Conservation (phyloP, 345 rosid species). For the Punica granatum region DNA sequence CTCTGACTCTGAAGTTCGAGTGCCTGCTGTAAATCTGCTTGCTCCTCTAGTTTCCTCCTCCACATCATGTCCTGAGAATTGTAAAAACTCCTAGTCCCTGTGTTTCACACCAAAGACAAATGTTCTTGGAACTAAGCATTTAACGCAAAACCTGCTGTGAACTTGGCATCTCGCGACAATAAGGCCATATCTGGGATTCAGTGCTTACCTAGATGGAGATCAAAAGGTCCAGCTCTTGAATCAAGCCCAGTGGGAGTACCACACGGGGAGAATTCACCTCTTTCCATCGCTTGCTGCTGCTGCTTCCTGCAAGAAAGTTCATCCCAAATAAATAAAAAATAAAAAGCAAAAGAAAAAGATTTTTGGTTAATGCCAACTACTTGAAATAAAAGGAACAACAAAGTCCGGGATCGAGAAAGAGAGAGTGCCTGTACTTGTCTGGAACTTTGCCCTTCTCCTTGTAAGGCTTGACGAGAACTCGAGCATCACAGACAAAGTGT, state of each 20-base stretch:
- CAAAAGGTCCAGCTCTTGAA: slow-evolving; percentile 53
- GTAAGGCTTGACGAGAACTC: slow-evolving; percentile 92
- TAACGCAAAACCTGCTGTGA: not conserved
- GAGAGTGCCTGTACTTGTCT: slow-evolving; percentile 66
- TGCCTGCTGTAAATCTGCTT: slow-evolving; percentile 58
- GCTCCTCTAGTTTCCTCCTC: slow-evolving; percentile 75
- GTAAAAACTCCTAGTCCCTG: slow-evolving; percentile 63
- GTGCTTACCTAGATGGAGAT: slow-evolving; percentile 42
- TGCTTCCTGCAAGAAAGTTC: slow-evolving; percentile 36
- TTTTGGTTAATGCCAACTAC: not conserved
- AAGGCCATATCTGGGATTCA: not conserved
- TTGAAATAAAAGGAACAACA: not conserved
- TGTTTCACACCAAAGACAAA: not conserved
- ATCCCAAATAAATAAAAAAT: no score
- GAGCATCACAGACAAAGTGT: slow-evolving; percentile 85
- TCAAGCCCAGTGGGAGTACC: slow-evolving; percentile 73
- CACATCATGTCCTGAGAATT: slow-evolving; percentile 56
- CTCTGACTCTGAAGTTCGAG: slow-evolving; percentile 77
- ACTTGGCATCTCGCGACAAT: no score
- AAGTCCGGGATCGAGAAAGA: slow-evolving; percentile 1
- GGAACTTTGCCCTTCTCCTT: slow-evolving; percentile 95
- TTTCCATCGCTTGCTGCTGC: slow-evolving; percentile 35
- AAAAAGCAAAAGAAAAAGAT: not conserved
- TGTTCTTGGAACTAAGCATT: not conserved
- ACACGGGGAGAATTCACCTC: slow-evolving; percentile 58